Evolutionary conservation across 345 rosid genomes (phyloP).

Genomic region (Laguncularia racemosa): DNA sequence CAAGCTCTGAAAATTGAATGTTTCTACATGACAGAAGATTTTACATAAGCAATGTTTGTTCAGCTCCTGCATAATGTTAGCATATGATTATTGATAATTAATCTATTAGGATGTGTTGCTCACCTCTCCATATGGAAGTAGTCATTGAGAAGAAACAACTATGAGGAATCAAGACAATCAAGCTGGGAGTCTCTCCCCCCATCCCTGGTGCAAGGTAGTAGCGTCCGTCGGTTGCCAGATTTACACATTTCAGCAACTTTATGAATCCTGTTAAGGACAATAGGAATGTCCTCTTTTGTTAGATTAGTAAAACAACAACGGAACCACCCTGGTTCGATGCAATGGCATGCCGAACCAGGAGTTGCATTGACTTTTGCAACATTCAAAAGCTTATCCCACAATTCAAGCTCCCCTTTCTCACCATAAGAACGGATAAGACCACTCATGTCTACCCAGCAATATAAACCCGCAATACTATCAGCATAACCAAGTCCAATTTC

Average conservation of each 20-base stretch:
- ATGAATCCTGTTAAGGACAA: conserved; percentile 49
- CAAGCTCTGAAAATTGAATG: no score
- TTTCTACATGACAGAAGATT: no score
- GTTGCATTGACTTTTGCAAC: conserved; percentile 75
- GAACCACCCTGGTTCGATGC: conserved; percentile 96
- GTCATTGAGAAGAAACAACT: no score
- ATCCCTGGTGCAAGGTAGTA: neutral
- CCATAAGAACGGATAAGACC: conserved; percentile 53
- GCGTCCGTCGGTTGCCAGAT: conserved; percentile 21
- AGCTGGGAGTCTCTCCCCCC: no score
- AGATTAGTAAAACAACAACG: conserved; percentile 76
- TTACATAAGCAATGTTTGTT: conserved; percentile 1
- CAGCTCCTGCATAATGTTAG: neutral
- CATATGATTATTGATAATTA: no score
- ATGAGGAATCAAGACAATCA: no score
- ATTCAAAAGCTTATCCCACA: conserved; percentile 65
- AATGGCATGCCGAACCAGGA: conserved; percentile 88
- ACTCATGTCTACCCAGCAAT: conserved; percentile 90
- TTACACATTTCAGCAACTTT: conserved; percentile 40
- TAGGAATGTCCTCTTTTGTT: conserved; percentile 51
- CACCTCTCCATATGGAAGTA: no score
- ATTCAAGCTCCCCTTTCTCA: conserved; percentile 85
- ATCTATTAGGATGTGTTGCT: no score
- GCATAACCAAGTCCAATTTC: conserved; percentile 51
- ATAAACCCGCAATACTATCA: conserved; percentile 67